Evolutionary conservation across 2,329 filamentous ascomycete genomes (phyloP).

Genomic region (Aspergillus fijiensis): DNA sequence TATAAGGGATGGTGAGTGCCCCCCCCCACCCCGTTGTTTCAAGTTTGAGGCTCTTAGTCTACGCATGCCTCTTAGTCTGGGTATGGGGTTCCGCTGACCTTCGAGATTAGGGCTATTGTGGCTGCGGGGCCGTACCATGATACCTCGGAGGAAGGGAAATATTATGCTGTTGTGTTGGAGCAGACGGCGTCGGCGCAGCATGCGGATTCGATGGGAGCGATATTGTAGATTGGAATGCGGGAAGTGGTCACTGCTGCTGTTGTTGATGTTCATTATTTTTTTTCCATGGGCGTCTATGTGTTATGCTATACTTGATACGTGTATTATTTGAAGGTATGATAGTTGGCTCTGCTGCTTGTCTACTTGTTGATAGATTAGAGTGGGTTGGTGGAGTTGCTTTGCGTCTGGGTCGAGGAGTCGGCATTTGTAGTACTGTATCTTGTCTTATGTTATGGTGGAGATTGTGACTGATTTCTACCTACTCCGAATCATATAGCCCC

Average conservation of each 20-base stretch:
- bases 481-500: no score
- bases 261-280: background rate
- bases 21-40: no score
- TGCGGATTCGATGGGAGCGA: background rate
- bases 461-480: no score
- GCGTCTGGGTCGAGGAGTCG: no score
- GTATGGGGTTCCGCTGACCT: background rate
- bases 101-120: slow-evolving; percentile 31
- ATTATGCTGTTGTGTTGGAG: slow-evolving; percentile 39
- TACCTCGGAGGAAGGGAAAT: slow-evolving; percentile 37
- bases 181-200: slow-evolving; percentile 17
- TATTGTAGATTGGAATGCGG: slow-evolving; percentile 2
- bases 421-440: background rate
- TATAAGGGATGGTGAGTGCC: slow-evolving; percentile 39
- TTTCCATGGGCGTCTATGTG: background rate
- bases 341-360: no score
- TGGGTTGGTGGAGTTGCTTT: no score
- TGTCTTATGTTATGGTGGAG: background rate
- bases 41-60: background rate
- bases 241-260: background rate
- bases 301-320: background rate
- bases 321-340: no score
- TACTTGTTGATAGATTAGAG: background rate
- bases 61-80: background rate
- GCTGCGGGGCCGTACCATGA: slow-evolving; percentile 38